Conservation (phyloP, 148 eudicot genomes). For the Rhododendron griersonianum region DNA sequence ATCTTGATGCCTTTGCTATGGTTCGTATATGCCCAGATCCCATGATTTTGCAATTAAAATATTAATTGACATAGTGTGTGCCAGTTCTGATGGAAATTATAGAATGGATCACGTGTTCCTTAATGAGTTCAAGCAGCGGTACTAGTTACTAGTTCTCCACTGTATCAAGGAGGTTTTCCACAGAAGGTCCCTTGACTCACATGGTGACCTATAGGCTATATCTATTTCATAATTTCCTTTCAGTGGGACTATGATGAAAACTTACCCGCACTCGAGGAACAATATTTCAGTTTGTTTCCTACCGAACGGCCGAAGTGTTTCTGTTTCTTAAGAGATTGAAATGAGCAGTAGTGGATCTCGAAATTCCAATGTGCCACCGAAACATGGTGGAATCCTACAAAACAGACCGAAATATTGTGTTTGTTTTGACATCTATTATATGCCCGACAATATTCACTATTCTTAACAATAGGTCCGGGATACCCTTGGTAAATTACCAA, state of each 20-base stretch:
- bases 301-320: neutral
- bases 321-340: neutral
- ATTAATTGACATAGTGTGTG: neutral
- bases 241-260: neutral
- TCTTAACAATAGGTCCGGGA: neutral
- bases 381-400: neutral
- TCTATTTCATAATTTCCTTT: neutral
- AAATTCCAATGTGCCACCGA: neutral
- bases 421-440: neutral
- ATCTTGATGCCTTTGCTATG: conserved; percentile 93
- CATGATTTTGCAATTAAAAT: neutral
- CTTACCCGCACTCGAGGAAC: neutral
- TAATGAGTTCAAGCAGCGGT: neutral
- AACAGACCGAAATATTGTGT: neutral
- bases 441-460: neutral
- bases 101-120: neutral
- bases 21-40: conserved; percentile 38
- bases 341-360: neutral
- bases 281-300: neutral
- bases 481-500: neutral
- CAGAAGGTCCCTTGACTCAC: neutral
- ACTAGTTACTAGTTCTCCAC: neutral
- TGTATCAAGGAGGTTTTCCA: neutral
- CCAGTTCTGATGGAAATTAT: neutral
- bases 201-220: neutral